phyloP scores from a whole-genome alignment of 2,329 filamentous ascomycete species.

The Penicillium sp. region DNA sequence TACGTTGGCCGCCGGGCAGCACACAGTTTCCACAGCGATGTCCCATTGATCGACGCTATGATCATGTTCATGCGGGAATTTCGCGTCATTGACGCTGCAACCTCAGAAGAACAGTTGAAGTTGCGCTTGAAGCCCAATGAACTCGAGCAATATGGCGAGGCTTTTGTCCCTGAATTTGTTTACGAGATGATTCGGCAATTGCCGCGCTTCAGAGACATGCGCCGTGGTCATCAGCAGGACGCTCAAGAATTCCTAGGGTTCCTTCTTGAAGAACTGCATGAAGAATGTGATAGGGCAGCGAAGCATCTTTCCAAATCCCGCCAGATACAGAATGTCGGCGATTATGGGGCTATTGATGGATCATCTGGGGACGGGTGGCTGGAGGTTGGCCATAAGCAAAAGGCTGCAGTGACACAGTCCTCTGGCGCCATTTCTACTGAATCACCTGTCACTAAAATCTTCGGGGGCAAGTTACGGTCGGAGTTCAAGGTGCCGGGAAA shows the following conservation, averaged over 20 bases:
- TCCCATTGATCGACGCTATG: conserved; percentile 90
- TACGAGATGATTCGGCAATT: conserved; percentile 88
- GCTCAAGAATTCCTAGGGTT: conserved; percentile 96
- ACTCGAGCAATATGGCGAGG: conserved; percentile 83
- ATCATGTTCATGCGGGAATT: conserved; percentile 97
- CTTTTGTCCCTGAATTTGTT: conserved; percentile 90
- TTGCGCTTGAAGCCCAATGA: conserved; percentile 75
- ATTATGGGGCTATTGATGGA: conserved; percentile 32
- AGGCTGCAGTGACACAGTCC: conserved; percentile 77
- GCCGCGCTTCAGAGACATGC: conserved; percentile 87
- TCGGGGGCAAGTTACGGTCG: conserved; percentile 85
- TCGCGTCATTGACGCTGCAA: conserved; percentile 75
- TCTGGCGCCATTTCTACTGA: conserved; percentile 70
- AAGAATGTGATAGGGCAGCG: conserved; percentile 82
- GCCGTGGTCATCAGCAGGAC: conserved; percentile 93
- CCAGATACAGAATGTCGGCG: conserved; percentile 45
- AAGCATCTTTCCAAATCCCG: conserved; percentile 51
- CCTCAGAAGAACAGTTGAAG: conserved; percentile 69
- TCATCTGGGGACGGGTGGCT: conserved; percentile 71
- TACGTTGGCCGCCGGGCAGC: conserved; percentile 77
- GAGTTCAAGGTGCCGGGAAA: conserved; percentile 82
- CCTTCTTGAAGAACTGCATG: conserved; percentile 84
- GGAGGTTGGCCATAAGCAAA: conserved; percentile 91
- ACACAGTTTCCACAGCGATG: conserved; percentile 93
- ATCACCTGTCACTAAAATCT: conserved; percentile 89